These are phyloP conservation scores for Apiospora kogelbergensis DNA, from an alignment of 2,329 filamentous ascomycete species.

Conservation along the genomic window DNA sequence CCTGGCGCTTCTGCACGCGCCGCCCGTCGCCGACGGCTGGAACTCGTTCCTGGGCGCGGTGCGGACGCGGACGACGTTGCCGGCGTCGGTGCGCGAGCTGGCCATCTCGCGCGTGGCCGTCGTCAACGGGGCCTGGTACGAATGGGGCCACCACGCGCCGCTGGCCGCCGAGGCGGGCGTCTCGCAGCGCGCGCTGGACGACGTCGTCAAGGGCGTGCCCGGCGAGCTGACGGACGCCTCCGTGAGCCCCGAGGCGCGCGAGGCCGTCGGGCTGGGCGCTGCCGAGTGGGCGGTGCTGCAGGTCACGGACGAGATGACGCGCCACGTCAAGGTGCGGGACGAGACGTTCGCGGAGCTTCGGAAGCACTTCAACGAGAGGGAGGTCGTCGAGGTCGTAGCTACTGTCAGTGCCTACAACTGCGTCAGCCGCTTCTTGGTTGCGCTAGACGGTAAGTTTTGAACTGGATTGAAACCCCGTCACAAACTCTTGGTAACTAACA, in stretches of 20 bases:
- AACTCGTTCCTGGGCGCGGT: slow-evolving; percentile 67
- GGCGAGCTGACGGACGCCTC: slow-evolving; percentile 24
- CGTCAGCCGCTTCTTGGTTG: slow-evolving; percentile 80
- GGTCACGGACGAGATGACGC: slow-evolving; percentile 84
- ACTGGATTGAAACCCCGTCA: no score
- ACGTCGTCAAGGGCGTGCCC: slow-evolving; percentile 37
- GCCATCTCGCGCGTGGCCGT: slow-evolving; percentile 80
- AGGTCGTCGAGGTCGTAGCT: slow-evolving; percentile 79
- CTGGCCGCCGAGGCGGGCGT: slow-evolving; percentile 61
- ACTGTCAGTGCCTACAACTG: slow-evolving; percentile 78
- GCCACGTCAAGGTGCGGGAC: slow-evolving; percentile 67
- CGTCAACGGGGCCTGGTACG: slow-evolving; percentile 80
- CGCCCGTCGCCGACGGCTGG: slow-evolving; percentile 74
- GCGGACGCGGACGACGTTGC: slow-evolving; percentile 51
- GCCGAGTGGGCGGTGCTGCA: slow-evolving; percentile 67
- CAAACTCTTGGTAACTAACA: slow-evolving; percentile 23
- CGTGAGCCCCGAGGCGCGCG: slow-evolving; percentile 27
- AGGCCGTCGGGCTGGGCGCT: slow-evolving; percentile 43
- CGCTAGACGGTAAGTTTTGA: slow-evolving; percentile 64
- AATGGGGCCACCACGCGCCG: slow-evolving; percentile 79
- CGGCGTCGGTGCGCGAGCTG: slow-evolving; percentile 66
- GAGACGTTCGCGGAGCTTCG: slow-evolving; percentile 65
- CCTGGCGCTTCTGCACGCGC: slow-evolving; percentile 72
- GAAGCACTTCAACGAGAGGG: slow-evolving; percentile 62
- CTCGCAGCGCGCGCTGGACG: slow-evolving; percentile 46